These are phyloP conservation scores for Dendryphion nanum DNA, from an alignment of 2,329 filamentous ascomycete genomes.

Conservation along the genomic window DNA sequence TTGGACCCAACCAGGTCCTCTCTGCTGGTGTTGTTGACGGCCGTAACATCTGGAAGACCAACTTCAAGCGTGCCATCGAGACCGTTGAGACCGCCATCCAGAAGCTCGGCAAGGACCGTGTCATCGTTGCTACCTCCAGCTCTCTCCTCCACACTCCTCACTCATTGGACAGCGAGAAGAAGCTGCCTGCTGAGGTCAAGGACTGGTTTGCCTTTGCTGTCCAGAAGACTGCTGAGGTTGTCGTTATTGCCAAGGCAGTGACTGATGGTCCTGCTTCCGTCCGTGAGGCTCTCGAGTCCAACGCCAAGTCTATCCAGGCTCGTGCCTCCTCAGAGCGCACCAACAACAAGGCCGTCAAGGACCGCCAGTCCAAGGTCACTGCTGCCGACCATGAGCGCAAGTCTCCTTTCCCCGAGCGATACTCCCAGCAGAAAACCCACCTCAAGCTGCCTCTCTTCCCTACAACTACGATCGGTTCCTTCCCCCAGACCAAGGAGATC, in stretches of 20 bases:
- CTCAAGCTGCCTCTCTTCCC: conserved; percentile 96
- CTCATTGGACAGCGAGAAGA: conserved; percentile 98
- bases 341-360: conserved; percentile 97
- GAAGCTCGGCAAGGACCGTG: conserved; percentile 95
- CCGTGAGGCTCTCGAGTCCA: conserved; percentile 86
- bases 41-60: conserved; percentile 99
- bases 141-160: conserved; percentile 98
- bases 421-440: conserved; percentile 83
- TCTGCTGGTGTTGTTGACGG: conserved; percentile 97
- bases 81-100: conserved; percentile 84
- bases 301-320: conserved; percentile 89
- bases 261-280: conserved; percentile 88
- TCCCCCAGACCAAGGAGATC: conserved; percentile 99
- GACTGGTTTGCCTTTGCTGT: conserved; percentile 99
- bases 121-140: conserved; percentile 94
- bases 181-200: conserved; percentile 85
- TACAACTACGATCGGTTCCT: conserved; percentile 98
- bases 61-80: conserved; percentile 94
- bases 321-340: conserved; percentile 91
- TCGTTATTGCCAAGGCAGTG: conserved; percentile 93
- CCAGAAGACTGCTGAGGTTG: conserved; percentile 90
- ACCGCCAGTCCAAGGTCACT: conserved; percentile 86
- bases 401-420: conserved; percentile 81
- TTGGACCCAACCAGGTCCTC: conserved; percentile 85
- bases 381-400: conserved; percentile 86